Evolutionary conservation across 495 filamentous ascomycete species (phyloP).

Genomic region (Cryomyces minteri): DNA sequence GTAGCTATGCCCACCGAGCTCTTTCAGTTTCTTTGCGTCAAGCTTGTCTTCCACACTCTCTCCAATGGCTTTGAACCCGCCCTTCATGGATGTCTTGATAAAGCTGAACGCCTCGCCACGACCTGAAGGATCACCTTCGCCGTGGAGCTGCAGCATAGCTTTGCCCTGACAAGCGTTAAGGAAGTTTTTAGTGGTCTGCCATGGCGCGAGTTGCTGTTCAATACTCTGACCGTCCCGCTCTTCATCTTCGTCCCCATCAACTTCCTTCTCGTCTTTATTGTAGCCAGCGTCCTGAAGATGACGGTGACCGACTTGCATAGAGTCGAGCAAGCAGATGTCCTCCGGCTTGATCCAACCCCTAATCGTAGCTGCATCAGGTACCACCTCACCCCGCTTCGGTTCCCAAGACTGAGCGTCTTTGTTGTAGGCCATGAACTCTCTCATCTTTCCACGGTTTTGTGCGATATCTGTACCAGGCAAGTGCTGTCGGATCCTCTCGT

Average conservation of each 20-base stretch:
- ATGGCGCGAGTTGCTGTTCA: constrained; percentile 86
- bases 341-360: constrained; percentile 82
- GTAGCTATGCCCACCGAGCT: constrained; percentile 87
- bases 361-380: constrained; percentile 61
- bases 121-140: constrained; percentile 88
- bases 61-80: constrained; percentile 78
- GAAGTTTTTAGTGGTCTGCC: constrained; percentile 90
- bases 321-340: constrained; percentile 82
- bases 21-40: constrained; percentile 51
- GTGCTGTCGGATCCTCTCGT: constrained; percentile 52
- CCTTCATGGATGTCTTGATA: constrained; percentile 96
- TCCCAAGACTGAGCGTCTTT: constrained; percentile 59
- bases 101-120: constrained; percentile 89
- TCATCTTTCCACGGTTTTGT: constrained; percentile 88
- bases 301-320: constrained; percentile 86
- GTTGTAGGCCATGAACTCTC: constrained; percentile 82
- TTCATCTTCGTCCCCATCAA: constrained; percentile 51
- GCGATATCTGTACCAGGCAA: constrained; percentile 73
- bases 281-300: constrained; percentile 71
- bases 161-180: constrained; percentile 84
- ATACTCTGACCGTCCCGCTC: constrained; percentile 48
- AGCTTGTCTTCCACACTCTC: constrained; percentile 64
- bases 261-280: constrained; percentile 51
- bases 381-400: constrained; percentile 45
- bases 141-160: constrained; percentile 89